These are phyloP conservation scores for Hericium rajendrae DNA, from an alignment of 768 basidiomycete genomes.

Conservation along the genomic window DNA sequence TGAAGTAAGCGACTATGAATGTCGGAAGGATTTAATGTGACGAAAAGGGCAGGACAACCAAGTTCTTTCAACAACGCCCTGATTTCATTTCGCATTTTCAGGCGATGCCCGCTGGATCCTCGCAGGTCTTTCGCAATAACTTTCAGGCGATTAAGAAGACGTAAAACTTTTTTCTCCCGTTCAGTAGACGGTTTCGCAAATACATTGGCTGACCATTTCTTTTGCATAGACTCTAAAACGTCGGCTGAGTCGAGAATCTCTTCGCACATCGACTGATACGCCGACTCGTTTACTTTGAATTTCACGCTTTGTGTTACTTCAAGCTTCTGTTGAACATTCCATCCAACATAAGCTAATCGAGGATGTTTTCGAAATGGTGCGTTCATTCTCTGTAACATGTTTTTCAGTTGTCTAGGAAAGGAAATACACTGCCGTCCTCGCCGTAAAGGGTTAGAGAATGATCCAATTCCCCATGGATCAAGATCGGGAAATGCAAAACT, in stretches of 20 bases:
- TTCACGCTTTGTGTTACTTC: background rate
- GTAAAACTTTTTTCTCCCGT: background rate
- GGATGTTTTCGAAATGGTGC: background rate
- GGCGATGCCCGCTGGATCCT: background rate
- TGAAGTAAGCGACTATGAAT: conserved; percentile 32
- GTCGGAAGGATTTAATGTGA: conserved; percentile 29
- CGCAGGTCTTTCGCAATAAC: background rate
- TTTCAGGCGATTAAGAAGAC: background rate
- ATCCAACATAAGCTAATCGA: background rate
- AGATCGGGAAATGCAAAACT: background rate
- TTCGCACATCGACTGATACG: background rate
- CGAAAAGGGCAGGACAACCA: background rate
- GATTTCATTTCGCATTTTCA: background rate
- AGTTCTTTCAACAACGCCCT: background rate
- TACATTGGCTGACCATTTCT: background rate
- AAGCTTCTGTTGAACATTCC: background rate
- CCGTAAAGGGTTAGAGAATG: background rate
- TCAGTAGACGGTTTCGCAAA: background rate
- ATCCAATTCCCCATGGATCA: background rate
- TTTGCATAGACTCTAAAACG: background rate
- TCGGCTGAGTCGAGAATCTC: background rate
- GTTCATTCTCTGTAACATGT: background rate
- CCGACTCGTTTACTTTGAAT: background rate
- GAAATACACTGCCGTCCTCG: background rate
- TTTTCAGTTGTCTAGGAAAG: background rate